Conservation (phyloP, 1,139 yeast species). For the Debaryomyces coudertii region DNA sequence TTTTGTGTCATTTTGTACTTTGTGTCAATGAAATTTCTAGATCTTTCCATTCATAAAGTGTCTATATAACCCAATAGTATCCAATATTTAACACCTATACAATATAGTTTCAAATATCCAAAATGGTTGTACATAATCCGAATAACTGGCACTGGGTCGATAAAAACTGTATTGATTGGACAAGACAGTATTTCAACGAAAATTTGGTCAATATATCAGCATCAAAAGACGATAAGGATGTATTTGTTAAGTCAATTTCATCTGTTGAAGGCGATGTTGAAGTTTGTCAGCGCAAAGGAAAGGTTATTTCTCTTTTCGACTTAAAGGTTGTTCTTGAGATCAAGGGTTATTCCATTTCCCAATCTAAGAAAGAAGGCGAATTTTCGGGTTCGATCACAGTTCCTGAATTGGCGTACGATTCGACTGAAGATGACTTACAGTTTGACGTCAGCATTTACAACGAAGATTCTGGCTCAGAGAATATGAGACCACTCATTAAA, state of each 20-base stretch:
- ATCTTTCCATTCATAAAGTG: slow-evolving; percentile 15
- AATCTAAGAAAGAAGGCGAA: slow-evolving; percentile 33
- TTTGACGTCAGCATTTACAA: slow-evolving; percentile 73
- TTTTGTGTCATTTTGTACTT: slow-evolving; percentile 7
- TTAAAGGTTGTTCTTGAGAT: slow-evolving; percentile 67
- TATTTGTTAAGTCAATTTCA: slow-evolving; percentile 56
- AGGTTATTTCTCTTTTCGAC: slow-evolving; percentile 89
- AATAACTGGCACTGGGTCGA: slow-evolving; percentile 95
- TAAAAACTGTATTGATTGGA: slow-evolving; percentile 93
- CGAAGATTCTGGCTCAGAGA: slow-evolving; percentile 56
- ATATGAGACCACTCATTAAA: slow-evolving; percentile 57
- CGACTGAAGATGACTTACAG: slow-evolving; percentile 81
- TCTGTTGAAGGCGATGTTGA: slow-evolving; percentile 94
- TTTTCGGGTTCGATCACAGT: slow-evolving; percentile 72
- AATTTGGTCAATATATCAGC: slow-evolving; percentile 56
- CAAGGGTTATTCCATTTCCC: slow-evolving; percentile 39
- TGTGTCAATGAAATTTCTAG: slow-evolving; percentile 17
- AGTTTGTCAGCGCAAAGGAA: slow-evolving; percentile 95
- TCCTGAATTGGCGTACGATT: slow-evolving; percentile 96
- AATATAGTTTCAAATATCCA: background rate
- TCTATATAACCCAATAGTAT: slow-evolving; percentile 2
- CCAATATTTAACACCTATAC: background rate
- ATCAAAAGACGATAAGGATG: slow-evolving; percentile 37
- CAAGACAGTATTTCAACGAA: slow-evolving; percentile 70
- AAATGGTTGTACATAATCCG: slow-evolving; percentile 54